phyloP scores from a whole-genome alignment of 768 basidiomycete genomes.

The Cytidiella melzeri region DNA sequence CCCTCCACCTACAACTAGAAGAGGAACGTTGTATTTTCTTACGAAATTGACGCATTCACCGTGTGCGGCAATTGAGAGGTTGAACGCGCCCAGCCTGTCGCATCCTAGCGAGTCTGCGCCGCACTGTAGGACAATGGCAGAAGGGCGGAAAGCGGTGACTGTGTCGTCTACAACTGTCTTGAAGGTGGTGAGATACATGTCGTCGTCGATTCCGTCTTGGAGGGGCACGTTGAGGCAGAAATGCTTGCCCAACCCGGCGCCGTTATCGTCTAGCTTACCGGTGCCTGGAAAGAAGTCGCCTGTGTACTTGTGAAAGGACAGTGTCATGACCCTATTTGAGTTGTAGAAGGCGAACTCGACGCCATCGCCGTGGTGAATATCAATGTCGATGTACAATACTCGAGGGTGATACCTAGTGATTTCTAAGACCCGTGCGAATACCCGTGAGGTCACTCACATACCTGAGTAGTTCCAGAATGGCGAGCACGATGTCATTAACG shows the following conservation, averaged over 20 bases:
- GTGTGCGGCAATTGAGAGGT: slow-evolving; percentile 93
- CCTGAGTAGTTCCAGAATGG: slow-evolving; percentile 82
- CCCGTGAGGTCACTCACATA: slow-evolving; percentile 5
- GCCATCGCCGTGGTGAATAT: slow-evolving; percentile 98
- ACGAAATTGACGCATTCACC: slow-evolving; percentile 98
- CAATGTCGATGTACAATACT: slow-evolving; percentile 97
- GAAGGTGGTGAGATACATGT: slow-evolving; percentile 93
- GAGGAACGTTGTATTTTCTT: slow-evolving; percentile 83
- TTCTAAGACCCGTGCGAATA: not conserved
- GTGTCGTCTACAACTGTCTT: slow-evolving; percentile 95
- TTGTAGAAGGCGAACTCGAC: slow-evolving; percentile 98
- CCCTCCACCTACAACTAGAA: slow-evolving; percentile 90
- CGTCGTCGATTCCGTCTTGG: slow-evolving; percentile 94
- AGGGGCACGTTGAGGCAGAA: slow-evolving; percentile 94
- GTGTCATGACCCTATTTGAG: slow-evolving; percentile 96
- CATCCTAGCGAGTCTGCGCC: slow-evolving; percentile 95
- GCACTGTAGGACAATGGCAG: slow-evolving; percentile 91
- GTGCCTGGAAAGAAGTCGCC: slow-evolving; percentile 99
- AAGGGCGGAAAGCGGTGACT: slow-evolving; percentile 81
- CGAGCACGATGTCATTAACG: slow-evolving; percentile 94
- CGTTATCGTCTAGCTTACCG: slow-evolving; percentile 92
- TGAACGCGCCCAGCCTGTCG: slow-evolving; percentile 94
- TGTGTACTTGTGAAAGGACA: slow-evolving; percentile 98
- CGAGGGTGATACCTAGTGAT: slow-evolving; percentile 75
- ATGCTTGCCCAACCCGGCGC: slow-evolving; percentile 82